Evolutionary conservation across 768 basidiomycete genomes (phyloP).

Genomic region (Phlegmacium glaucopus): DNA sequence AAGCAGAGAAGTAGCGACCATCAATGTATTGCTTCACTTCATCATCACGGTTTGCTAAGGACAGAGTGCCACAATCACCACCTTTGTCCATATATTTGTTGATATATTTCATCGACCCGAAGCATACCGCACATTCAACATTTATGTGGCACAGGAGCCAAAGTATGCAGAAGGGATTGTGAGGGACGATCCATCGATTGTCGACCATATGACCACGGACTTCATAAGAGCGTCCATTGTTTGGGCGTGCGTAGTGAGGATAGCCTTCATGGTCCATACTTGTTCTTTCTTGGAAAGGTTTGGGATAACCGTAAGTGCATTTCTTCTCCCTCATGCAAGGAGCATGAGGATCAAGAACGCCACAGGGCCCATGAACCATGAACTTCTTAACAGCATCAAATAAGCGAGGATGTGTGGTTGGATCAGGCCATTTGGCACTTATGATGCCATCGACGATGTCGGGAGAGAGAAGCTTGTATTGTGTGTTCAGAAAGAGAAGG

Average conservation of each 20-base stretch:
- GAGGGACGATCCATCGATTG: constrained; percentile 40
- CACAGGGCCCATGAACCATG: no score
- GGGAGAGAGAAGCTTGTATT: constrained; percentile 25
- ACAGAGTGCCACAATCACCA: constrained; percentile 10
- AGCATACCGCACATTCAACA: constrained; percentile 33
- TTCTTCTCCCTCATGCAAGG: constrained; percentile 37
- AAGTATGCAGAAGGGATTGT: constrained; percentile 28
- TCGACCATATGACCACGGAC: constrained; percentile 18
- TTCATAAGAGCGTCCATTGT: constrained; percentile 25
- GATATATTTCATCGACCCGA: no score
- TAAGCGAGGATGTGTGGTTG: constrained; percentile 22
- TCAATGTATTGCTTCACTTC: constrained; percentile 37
- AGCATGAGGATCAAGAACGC: constrained; percentile 22
- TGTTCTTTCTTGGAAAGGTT: constrained; percentile 20
- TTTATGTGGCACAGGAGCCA: constrained; percentile 44
- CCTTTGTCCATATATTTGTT: constrained; percentile 54
- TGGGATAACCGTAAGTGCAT: constrained; percentile 30
- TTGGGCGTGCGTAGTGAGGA: constrained; percentile 22
- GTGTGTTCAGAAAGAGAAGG: constrained; percentile 35
- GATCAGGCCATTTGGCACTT: constrained; percentile 39
- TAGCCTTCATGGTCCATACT: constrained; percentile 17
- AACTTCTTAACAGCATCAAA: constrained; percentile 34
- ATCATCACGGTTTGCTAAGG: constrained; percentile 27
- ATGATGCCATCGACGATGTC: constrained; percentile 38
- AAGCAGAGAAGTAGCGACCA: constrained; percentile 30